A percentile compares a stretch with the other conserved stretches of the same genome.
Conservation (phyloP, 108 stramenopile genomes). For the Cyclotella baltica region DNA sequence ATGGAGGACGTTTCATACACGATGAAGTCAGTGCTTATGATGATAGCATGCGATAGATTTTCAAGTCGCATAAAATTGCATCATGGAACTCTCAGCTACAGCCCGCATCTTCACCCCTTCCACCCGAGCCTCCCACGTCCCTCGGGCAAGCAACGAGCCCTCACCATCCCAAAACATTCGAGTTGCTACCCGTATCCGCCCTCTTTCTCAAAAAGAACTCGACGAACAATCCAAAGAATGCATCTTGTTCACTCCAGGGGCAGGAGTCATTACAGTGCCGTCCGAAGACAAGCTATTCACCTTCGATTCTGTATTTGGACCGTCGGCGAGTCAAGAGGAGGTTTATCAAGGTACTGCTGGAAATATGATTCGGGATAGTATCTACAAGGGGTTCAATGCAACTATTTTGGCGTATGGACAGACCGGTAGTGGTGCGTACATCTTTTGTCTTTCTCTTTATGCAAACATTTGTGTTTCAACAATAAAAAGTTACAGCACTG, state of each 20-base stretch:
- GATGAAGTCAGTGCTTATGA: no score
- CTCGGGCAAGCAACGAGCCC: no score
- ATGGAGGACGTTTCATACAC: no score
- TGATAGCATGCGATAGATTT: no score
- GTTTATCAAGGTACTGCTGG: constrained; percentile 84
- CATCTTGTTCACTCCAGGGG: constrained; percentile 19
- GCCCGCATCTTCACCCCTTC: no score
- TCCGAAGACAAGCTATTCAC: constrained; percentile 63
- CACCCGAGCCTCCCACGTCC: no score
- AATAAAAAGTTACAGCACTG: no score
- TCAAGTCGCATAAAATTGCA: no score
- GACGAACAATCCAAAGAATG: constrained; percentile 33
- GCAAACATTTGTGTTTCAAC: no score
- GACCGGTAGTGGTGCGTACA: constrained; percentile 90
- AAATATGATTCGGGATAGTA: constrained; percentile 60
- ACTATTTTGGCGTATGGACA: constrained; percentile 99
- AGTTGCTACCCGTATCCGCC: constrained; percentile 95
- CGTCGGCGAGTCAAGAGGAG: constrained; percentile 74
- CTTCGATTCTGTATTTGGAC: constrained; percentile 93
- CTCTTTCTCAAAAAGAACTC: constrained; percentile 90
- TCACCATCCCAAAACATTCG: constrained; percentile 29
- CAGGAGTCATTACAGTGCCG: background rate
- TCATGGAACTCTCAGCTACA: no score
- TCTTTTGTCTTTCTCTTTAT: no score
- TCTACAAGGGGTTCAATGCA: constrained; percentile 95